Base-by-base conservation (phyloP, 2,329 filamentous ascomycete genomes). In the Botrytis sinoallii region DNA sequence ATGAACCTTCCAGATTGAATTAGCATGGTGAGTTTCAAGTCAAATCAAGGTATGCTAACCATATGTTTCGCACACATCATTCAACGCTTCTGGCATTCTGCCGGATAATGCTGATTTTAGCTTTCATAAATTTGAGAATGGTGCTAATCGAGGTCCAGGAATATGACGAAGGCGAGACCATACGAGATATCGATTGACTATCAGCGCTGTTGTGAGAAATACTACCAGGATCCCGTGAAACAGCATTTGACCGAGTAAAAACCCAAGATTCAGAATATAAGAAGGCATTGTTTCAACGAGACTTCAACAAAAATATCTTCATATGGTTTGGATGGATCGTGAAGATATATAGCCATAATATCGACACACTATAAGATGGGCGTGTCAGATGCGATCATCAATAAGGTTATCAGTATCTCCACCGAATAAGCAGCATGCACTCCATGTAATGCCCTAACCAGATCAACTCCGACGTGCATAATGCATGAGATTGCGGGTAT, bases 1-100 rank as follows among this genome's bases (percentile, higher is more conserved):
- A 73, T 61, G 78, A 75, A 35, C 75, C 74, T 22, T 75, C 18
- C 35, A n/a, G 38, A 44, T 6, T 55, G 7, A 40, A 55, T 29
- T 14, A 55, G 40, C 20, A 52, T 55, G 57, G 12, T 29, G 18
- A 42, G 16, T 29, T 42, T 29, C 3, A 8, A 29, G n/a, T 38
- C 12, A 32, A 35, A 66, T 18, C 14, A 7, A 32, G 25, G 18
- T 20, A 25, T 29, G 42, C 44, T 14, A 40, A 65, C 59, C 59
- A 42, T 55, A 71, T 42, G 25, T 66, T 29, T 61, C 69, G 29
- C 29, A 63, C 22, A 64, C 59, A 35, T 71, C 59, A 22, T 63
- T 63, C 59, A 64, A 20, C 29, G 40, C 7, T 9, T 55, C 35
- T 29, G 44, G 7, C 59, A 55, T 48, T 38, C 44, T 22, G 38